Evolutionary conservation across 441 rosid species (phyloP).

Genomic region (Adansonia gregorii): DNA sequence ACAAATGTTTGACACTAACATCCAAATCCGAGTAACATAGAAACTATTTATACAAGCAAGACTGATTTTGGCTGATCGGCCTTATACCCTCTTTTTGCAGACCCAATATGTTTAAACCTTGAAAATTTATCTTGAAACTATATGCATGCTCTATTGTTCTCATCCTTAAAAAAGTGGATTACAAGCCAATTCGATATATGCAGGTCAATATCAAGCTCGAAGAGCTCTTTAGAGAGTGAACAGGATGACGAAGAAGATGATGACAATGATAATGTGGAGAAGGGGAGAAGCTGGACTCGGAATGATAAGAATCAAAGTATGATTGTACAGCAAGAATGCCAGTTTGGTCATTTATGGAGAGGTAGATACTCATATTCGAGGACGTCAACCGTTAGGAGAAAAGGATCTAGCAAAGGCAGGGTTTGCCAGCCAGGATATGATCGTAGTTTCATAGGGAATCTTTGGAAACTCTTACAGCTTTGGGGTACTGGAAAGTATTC

Average conservation of each 20-base stretch:
- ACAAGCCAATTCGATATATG: conserved; percentile 16
- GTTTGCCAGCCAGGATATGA: conserved; percentile 31
- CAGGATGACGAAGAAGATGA: conserved; percentile 39
- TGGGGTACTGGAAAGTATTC: conserved; percentile 39
- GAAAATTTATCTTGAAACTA: background rate
- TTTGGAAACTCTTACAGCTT: conserved; percentile 48
- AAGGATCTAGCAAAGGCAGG: conserved; percentile 28
- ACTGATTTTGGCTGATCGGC: no score
- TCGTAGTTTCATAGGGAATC: conserved; percentile 35
- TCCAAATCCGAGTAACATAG: no score
- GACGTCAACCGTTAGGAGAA: conserved; percentile 34
- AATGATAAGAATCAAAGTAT: conserved; percentile 21
- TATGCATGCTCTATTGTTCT: background rate
- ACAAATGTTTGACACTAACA: no score
- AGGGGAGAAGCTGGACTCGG: conserved; percentile 17
- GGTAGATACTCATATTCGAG: conserved; percentile 37
- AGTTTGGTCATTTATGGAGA: conserved; percentile 28
- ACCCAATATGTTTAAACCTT: background rate
- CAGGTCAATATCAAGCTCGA: conserved; percentile 46
- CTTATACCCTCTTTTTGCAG: no score
- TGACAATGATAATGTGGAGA: conserved; percentile 37
- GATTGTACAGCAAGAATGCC: conserved; percentile 22
- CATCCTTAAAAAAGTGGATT: background rate
- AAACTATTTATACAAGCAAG: no score
- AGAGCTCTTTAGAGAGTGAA: conserved; percentile 27